phyloP scores from a whole-genome alignment of 2,329 filamentous ascomycete genomes.

The Lecanicillium sp. region DNA sequence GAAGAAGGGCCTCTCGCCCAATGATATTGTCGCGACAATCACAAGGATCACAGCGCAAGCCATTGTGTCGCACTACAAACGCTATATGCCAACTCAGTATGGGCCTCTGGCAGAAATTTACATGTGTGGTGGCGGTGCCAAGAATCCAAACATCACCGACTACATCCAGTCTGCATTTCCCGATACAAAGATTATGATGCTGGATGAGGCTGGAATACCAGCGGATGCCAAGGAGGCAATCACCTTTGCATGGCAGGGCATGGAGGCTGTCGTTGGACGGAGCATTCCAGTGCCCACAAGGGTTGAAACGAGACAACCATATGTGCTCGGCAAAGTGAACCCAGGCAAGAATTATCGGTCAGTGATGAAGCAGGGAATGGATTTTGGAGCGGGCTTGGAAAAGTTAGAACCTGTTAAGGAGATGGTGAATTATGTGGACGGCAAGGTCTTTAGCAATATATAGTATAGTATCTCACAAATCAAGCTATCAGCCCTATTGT shows the following conservation, averaged over 20 bases:
- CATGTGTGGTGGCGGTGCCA: conserved; percentile 52
- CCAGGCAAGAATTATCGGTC: conserved; percentile 47
- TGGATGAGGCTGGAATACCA: conserved; percentile 50
- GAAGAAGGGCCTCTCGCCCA: conserved; percentile 32
- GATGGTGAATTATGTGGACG: conserved; percentile 41
- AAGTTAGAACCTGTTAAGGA: conserved; percentile 38
- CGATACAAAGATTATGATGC: conserved; percentile 40
- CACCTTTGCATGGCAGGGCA: conserved; percentile 50
- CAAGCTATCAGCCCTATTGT: too few relatives aligned
- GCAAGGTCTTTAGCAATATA: conserved; percentile 37
- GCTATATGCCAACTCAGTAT: conserved; percentile 36
- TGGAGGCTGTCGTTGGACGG: conserved; percentile 50
- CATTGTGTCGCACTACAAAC: conserved; percentile 40
- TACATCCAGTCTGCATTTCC: conserved; percentile 44
- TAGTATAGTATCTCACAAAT: background rate
- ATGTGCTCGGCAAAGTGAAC: conserved; percentile 46
- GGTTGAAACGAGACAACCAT: conserved; percentile 42
- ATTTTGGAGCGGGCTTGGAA: conserved; percentile 37
- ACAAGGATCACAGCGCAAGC: conserved; percentile 52
- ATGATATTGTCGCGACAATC: conserved; percentile 50
- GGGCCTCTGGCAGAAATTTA: conserved; percentile 45
- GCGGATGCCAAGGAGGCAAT: conserved; percentile 49
- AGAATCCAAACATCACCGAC: conserved; percentile 47
- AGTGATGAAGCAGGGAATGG: conserved; percentile 43
- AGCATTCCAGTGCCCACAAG: conserved; percentile 44